phyloP scores from a whole-genome alignment of 371 early-diverging fungal genomes.

The Lichtheimia corymbifera region DNA sequence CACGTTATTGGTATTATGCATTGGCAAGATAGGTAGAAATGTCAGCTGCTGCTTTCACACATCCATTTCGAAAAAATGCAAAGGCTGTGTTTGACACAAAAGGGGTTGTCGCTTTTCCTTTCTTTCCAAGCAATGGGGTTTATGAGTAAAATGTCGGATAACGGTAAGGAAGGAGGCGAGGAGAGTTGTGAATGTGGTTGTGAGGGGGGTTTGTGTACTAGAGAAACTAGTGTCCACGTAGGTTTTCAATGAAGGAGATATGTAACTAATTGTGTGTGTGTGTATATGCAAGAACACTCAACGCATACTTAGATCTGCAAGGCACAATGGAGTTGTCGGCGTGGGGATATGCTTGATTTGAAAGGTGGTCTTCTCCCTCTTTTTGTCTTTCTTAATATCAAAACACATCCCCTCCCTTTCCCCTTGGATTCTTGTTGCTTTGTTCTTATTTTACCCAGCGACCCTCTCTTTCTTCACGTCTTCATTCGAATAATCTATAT shows the following conservation, averaged over 20 bases:
- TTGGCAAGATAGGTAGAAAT: too few relatives aligned
- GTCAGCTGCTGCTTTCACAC: too few relatives aligned
- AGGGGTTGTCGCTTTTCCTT: too few relatives aligned
- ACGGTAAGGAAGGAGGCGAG: too few relatives aligned
- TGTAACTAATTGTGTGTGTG: too few relatives aligned
- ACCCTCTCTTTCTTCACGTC: background rate
- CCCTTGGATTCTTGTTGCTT: background rate
- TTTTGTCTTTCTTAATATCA: background rate
- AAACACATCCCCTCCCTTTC: background rate
- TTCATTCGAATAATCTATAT: slow-evolving; percentile 1
- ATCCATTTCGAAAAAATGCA: too few relatives aligned
- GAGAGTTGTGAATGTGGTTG: background rate
- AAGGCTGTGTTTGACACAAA: too few relatives aligned
- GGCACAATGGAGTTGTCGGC: background rate
- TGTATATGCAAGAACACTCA: too few relatives aligned
- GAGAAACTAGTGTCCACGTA: background rate
- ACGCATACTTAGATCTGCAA: background rate
- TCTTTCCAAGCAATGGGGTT: too few relatives aligned
- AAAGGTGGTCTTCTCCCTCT: background rate
- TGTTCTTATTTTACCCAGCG: background rate
- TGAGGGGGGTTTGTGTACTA: background rate
- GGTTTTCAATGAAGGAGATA: background rate
- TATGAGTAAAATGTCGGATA: too few relatives aligned
- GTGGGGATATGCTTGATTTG: background rate
- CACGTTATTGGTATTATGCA: too few relatives aligned